phyloP scores from a whole-genome alignment of 768 basidiomycete genomes.

The Hypholoma fasciculare region DNA sequence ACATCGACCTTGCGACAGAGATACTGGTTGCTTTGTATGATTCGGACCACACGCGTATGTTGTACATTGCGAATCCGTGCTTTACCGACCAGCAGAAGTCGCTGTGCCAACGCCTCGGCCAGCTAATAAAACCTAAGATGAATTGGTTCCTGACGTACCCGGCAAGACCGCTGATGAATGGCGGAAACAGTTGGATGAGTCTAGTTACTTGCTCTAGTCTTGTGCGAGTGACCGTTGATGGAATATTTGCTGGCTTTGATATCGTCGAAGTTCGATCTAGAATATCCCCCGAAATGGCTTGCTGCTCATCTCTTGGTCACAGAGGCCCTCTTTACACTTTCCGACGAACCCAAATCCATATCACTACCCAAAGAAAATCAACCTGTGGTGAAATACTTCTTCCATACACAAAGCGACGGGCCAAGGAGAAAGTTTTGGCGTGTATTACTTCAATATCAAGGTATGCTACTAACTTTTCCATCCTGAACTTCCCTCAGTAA shows the following conservation, averaged over 20 bases:
- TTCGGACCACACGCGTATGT: conserved; percentile 43
- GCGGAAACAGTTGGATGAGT: conserved; percentile 62
- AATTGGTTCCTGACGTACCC: neutral
- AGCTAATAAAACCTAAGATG: conserved; percentile 32
- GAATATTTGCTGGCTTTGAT: conserved; percentile 68
- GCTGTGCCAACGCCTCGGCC: conserved; percentile 61
- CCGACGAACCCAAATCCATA: conserved; percentile 69
- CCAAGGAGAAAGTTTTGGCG: too few relatives aligned
- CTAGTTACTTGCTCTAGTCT: conserved; percentile 80
- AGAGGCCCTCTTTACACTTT: conserved; percentile 77
- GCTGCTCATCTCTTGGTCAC: conserved; percentile 83
- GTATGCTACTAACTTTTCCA: too few relatives aligned
- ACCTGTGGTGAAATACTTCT: conserved; percentile 49
- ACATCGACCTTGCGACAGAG: conserved; percentile 59
- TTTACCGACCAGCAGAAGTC: conserved; percentile 53
- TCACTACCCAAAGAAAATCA: conserved; percentile 73
- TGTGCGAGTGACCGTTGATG: conserved; percentile 77
- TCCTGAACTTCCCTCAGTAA: too few relatives aligned
- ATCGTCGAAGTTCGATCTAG: conserved; percentile 53
- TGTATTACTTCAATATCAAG: too few relatives aligned
- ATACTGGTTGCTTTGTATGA: conserved; percentile 50
- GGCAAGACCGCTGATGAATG: conserved; percentile 63
- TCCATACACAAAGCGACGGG: too few relatives aligned
- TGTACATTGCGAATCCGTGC: neutral
- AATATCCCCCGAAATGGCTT: conserved; percentile 84